Evolutionary conservation across 2,329 filamentous ascomycete genomes (phyloP).

Genomic region (Beauveria sp.): DNA sequence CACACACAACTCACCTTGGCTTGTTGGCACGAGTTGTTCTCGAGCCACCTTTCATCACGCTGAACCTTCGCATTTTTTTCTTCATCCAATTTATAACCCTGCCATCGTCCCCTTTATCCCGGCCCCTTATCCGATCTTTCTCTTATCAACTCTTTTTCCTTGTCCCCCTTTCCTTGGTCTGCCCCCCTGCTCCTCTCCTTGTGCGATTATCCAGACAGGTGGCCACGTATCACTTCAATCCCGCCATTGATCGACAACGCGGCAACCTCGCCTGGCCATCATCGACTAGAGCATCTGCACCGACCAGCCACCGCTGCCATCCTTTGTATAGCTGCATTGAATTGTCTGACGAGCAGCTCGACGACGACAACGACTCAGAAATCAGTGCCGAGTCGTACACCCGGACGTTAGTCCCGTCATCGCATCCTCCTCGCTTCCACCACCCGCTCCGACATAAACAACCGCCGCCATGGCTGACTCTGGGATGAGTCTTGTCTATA

Average conservation of each 20-base stretch:
- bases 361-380: background rate
- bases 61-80: background rate
- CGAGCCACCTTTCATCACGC: constrained; percentile 4
- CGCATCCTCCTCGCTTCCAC: background rate
- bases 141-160: constrained; percentile 7
- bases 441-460: constrained; percentile 1
- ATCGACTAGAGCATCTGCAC: background rate
- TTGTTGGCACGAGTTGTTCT: constrained; percentile 1
- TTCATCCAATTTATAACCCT: background rate
- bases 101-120: background rate
- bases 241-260: background rate
- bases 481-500: constrained; percentile 29
- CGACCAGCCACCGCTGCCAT: background rate
- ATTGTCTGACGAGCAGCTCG: background rate
- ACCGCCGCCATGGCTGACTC: constrained; percentile 24
- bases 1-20: constrained; percentile 3
- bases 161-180: background rate
- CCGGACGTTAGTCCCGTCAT: constrained; percentile 14
- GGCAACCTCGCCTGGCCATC: constrained; percentile 12
- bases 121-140: background rate
- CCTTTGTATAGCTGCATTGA: background rate
- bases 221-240: constrained; percentile 5
- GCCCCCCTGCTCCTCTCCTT: background rate
- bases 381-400: constrained; percentile 13
- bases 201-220: background rate